Evolutionary conservation across 352 stramenopile species (phyloP), one percentile per base, ranked within the genome.

Genomic region (Phytophthora ramorum): DNA sequence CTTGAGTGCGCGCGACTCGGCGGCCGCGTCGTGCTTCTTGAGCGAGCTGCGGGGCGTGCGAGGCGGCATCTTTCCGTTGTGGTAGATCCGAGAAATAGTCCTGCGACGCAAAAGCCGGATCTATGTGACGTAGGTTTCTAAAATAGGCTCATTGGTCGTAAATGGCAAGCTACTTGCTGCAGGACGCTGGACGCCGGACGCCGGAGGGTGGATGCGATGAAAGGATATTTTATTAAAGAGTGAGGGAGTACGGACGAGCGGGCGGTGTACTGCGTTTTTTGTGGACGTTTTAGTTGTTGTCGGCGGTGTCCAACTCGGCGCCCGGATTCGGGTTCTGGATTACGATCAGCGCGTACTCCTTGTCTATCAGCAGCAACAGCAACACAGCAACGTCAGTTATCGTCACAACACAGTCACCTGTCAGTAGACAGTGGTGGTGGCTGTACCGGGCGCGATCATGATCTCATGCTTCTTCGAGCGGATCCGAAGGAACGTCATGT

Each of bases 401-500:
- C 2, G 2, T 5, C 24, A 28, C 24, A 6, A 28, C 24, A 6
- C 24, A 28, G 24, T 28, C 24, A 5, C 9, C 10, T 37, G 32
- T 2, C 9, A 37, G 32, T 37, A 13, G 10, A 12, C 3, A 37
- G 32, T n/a, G 32, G 9, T 12, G 32, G 7, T 13, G 32, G 32
- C 35, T 41, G 26, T 46, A 86, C 79, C 83, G 13, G 89, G 89
- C 7, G 84, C 81, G 63, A 98, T 95, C 87, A 98, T 96, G 56
- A 98, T 96, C 82, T 98, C 95, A 70, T 97, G 83, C 69, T 98
- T 95, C 71, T 97, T 96, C 48, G 91, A 97, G 65, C 95, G 89
- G 71, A 98, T 95, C 38, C 93, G 80, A 32, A 98, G 69, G 73
- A 98, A 98, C 44, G 90, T 97, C 63, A 98, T 90, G 69, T 97